Percentiles rank a stretch among this genome's conserved stretches.
These are phyloP conservation scores for Arachnopeziza araneosa DNA, from an alignment of 2,329 filamentous ascomycete genomes.

Conservation along the genomic window DNA sequence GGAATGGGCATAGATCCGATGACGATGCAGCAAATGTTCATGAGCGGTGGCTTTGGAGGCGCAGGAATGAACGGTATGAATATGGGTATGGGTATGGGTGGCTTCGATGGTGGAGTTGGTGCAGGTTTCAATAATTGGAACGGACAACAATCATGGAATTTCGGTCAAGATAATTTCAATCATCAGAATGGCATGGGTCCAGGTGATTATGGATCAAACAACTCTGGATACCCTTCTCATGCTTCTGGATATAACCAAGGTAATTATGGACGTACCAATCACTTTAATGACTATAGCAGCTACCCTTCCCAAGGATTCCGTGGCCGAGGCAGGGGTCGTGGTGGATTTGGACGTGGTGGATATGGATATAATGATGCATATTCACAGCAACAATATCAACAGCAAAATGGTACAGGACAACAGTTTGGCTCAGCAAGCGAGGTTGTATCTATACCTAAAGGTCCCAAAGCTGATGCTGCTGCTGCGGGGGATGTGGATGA, in stretches of 20 bases:
- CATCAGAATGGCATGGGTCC: slow-evolving; percentile 72
- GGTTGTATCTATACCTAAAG: slow-evolving; percentile 24
- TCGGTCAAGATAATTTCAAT: slow-evolving; percentile 84
- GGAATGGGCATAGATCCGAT: slow-evolving; percentile 81
- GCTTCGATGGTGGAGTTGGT: slow-evolving; percentile 58
- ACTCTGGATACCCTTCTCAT: slow-evolving; percentile 58
- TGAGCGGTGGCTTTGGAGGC: slow-evolving; percentile 70
- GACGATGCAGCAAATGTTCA: slow-evolving; percentile 69
- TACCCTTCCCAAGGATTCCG: slow-evolving; percentile 54
- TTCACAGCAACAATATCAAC: slow-evolving; percentile 25
- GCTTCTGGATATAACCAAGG: slow-evolving; percentile 72
- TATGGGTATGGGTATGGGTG: slow-evolving; percentile 64
- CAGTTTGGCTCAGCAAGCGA: slow-evolving; percentile 27
- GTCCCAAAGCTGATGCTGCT: slow-evolving; percentile 25
- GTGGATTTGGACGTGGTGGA: slow-evolving; percentile 26
- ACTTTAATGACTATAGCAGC: slow-evolving; percentile 69
- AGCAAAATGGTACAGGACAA: slow-evolving; percentile 24
- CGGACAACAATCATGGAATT: slow-evolving; percentile 76
- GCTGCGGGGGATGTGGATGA: slow-evolving; percentile 28
- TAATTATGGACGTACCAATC: slow-evolving; percentile 66
- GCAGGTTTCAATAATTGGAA: slow-evolving; percentile 72
- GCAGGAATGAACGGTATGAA: slow-evolving; percentile 71
- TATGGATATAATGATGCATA: slow-evolving; percentile 27
- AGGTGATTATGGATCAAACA: slow-evolving; percentile 76
- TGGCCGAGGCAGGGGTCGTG: slow-evolving; percentile 34